A percentile compares a stretch with the other conserved stretches of the same genome.
Conservation (phyloP, 2,329 filamentous ascomycete species). For the Sarocladiaceae sp. region DNA sequence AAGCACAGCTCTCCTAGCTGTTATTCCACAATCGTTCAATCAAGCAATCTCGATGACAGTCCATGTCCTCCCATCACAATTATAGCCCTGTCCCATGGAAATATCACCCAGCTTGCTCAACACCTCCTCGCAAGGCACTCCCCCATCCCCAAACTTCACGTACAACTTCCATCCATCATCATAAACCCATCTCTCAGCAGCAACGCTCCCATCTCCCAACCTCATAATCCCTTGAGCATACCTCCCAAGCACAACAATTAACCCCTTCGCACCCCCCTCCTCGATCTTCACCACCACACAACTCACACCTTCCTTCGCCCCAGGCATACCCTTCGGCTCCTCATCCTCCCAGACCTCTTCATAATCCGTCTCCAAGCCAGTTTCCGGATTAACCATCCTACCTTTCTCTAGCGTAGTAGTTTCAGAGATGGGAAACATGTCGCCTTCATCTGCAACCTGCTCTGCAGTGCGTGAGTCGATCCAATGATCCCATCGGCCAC, state of each 20-base stretch:
- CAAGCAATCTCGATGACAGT: not conserved
- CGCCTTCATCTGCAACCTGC: conserved; percentile 47
- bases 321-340: conserved; percentile 20
- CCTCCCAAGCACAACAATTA: conserved; percentile 49
- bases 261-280: conserved; percentile 33
- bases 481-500: conserved; percentile 53
- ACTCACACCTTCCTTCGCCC: conserved; percentile 10
- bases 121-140: conserved; percentile 29
- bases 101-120: conserved; percentile 13
- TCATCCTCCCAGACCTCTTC: conserved; percentile 63
- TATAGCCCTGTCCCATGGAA: too few species aligned
- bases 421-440: conserved; percentile 43
- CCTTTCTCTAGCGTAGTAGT: conserved; percentile 51
- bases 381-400: conserved; percentile 53
- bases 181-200: conserved; percentile 54
- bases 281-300: conserved; percentile 13
- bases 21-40: too few species aligned
- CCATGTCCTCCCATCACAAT: not conserved
- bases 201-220: conserved; percentile 33
- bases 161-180: conserved; percentile 29
- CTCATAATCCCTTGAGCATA: conserved; percentile 54
- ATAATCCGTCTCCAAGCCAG: conserved; percentile 48
- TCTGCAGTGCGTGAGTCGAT: conserved; percentile 49
- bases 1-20: too few species aligned
- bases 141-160: conserved; percentile 27